These are phyloP conservation scores for Anaeromyces robustus DNA, from an alignment of 192 early-diverging fungal genomes.

Conservation along the genomic window DNA sequence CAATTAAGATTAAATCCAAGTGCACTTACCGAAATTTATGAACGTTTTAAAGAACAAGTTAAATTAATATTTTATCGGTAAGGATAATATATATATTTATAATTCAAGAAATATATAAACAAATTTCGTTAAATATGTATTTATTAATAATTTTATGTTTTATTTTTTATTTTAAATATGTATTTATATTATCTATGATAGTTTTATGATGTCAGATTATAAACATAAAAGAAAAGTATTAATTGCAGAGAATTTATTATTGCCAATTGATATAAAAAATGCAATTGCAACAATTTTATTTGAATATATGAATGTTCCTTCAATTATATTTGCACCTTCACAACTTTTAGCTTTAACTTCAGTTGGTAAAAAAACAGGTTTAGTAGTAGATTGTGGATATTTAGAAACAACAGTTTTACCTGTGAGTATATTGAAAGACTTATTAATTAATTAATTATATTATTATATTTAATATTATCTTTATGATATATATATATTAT, in stretches of 20 bases:
- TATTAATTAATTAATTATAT: too few species aligned
- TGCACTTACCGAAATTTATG: background rate
- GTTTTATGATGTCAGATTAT: background rate
- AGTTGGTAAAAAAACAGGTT: conserved; percentile 54
- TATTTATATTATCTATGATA: background rate
- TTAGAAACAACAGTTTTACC: conserved; percentile 59
- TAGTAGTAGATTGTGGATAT: conserved; percentile 78
- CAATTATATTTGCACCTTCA: conserved; percentile 56
- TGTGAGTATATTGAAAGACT: too few species aligned
- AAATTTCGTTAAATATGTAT: background rate
- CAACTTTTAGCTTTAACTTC: conserved; percentile 58
- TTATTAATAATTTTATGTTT: background rate
- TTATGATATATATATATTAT: too few species aligned
- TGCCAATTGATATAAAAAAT: background rate
- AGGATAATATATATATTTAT: background rate
- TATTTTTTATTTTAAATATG: too few species aligned
- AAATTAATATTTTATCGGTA: background rate
- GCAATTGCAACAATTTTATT: background rate
- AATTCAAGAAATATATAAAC: background rate
- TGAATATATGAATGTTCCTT: conserved; percentile 35
- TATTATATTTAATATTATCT: too few species aligned
- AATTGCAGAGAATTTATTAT: background rate
- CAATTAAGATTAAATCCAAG: background rate
- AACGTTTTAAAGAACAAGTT: background rate
- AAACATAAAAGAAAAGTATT: background rate